phyloP scores from a whole-genome alignment of 495 filamentous ascomycete species.

The Neurospora tetraspora region DNA sequence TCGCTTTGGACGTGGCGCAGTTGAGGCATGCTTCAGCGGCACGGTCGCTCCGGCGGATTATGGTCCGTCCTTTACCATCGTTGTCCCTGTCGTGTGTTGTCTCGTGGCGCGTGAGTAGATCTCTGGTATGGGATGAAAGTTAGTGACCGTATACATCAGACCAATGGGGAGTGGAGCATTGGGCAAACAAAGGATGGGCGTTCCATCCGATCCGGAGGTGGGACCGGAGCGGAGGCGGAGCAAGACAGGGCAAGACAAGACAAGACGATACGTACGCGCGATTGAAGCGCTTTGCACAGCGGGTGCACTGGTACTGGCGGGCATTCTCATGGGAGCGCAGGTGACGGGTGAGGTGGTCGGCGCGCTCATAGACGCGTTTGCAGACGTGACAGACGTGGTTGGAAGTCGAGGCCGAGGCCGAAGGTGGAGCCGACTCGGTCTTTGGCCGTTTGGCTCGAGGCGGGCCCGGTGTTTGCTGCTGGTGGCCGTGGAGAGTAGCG shows the following conservation, averaged over 20 bases:
- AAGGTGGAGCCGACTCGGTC: conserved; percentile 2
- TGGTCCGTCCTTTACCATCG: conserved; percentile 8
- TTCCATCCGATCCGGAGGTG: background rate
- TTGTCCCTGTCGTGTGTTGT: conserved; percentile 14
- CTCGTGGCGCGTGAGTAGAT: conserved; percentile 17
- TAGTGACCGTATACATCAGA: background rate
- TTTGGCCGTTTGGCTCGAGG: conserved; percentile 4
- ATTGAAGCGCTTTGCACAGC: conserved; percentile 17
- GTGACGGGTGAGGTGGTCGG: conserved; percentile 17
- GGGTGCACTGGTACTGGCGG: conserved; percentile 15
- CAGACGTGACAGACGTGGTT: conserved; percentile 15
- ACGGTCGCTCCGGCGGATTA: conserved; percentile 14
- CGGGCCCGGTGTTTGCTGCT: background rate
- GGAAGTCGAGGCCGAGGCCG: background rate
- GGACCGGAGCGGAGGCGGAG: background rate
- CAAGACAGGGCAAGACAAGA: background rate
- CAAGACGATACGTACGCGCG: conserved; percentile 9
- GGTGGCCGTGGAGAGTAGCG: background rate
- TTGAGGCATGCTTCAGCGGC: conserved; percentile 12
- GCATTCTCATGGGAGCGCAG: conserved; percentile 19
- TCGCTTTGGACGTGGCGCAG: conserved; percentile 14
- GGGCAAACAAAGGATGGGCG: background rate
- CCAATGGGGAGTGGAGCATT: background rate
- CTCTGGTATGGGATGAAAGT: background rate
- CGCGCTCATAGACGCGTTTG: conserved; percentile 14